Evolutionary conservation across 2,329 filamentous ascomycete genomes (phyloP).

Genomic region (Ceratocystis albifundus): DNA sequence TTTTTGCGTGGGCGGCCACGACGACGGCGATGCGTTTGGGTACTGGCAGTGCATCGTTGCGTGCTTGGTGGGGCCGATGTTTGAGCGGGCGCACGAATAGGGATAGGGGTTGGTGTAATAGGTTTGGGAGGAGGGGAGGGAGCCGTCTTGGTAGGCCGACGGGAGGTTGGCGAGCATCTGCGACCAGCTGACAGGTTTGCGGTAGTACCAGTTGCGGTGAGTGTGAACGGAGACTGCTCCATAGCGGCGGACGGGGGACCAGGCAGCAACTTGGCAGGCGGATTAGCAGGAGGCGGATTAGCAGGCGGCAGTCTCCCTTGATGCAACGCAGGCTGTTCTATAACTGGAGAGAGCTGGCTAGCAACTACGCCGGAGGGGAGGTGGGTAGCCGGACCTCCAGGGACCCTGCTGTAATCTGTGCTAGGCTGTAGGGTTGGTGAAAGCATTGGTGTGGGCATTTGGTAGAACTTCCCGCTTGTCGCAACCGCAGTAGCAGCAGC

Average conservation of each 20-base stretch:
- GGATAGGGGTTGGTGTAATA: not conserved
- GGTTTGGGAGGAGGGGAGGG: not conserved
- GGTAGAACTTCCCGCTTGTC: not conserved
- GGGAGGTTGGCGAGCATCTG: not conserved
- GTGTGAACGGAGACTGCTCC: not conserved
- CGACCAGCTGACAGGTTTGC: not conserved
- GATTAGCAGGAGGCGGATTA: no score
- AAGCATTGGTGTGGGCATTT: not conserved
- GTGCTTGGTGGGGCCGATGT: not conserved
- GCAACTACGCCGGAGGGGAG: not conserved
- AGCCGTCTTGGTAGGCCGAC: not conserved
- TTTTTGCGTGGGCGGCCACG: constrained; percentile 1
- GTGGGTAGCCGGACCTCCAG: not conserved
- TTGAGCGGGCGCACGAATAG: not conserved
- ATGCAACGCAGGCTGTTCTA: no score
- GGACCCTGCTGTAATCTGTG: not conserved
- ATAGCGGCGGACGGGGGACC: not conserved
- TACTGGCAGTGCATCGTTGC: not conserved
- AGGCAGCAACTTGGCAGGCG: no score
- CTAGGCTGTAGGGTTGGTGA: not conserved
- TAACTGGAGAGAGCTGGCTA: no score
- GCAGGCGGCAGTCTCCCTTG: no score
- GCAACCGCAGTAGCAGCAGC: not conserved
- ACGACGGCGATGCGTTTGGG: not conserved
- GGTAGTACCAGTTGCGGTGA: not conserved